A percentile compares a stretch with the other conserved stretches of the same genome.
Conservation (phyloP, 2,329 filamentous ascomycete species). For the Meredithiella fracta region DNA sequence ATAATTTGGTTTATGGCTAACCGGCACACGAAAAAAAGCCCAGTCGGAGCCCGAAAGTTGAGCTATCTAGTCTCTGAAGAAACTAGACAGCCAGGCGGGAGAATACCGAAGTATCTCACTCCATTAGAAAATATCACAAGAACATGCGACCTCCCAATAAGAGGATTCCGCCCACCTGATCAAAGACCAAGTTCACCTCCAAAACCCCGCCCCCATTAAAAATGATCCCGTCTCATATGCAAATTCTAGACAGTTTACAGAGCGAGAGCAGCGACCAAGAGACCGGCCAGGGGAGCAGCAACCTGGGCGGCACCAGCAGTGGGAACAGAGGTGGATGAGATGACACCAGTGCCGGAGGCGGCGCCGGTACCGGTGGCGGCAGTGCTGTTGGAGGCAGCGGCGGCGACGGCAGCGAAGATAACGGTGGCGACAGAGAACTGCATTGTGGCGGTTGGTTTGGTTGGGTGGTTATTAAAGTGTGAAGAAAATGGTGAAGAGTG, state of each 20-base stretch:
- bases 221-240: not conserved
- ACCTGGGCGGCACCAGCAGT: slow-evolving; percentile 14
- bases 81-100: not conserved
- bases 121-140: not conserved
- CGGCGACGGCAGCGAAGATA: slow-evolving; percentile 13
- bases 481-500: slow-evolving; percentile 12
- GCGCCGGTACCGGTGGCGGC: slow-evolving; percentile 11
- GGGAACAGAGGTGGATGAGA: slow-evolving; percentile 12
- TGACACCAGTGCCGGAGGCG: slow-evolving; percentile 12
- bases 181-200: not conserved
- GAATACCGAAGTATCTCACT: not conserved
- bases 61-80: not conserved
- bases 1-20: not conserved
- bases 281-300: slow-evolving; percentile 14
- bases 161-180: not conserved
- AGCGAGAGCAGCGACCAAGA: slow-evolving; percentile 13
- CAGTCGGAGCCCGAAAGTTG: not conserved
- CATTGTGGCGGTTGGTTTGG: slow-evolving; percentile 8
- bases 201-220: not conserved
- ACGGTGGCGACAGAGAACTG: slow-evolving; percentile 14
- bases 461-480: slow-evolving; percentile 11
- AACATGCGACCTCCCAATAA: not conserved
- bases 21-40: slow-evolving; percentile 2
- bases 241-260: slow-evolving; percentile 10
- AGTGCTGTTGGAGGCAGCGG: slow-evolving; percentile 10